Base-by-base conservation (phyloP, 305 asterid species). In the Coffea humblotiana region DNA sequence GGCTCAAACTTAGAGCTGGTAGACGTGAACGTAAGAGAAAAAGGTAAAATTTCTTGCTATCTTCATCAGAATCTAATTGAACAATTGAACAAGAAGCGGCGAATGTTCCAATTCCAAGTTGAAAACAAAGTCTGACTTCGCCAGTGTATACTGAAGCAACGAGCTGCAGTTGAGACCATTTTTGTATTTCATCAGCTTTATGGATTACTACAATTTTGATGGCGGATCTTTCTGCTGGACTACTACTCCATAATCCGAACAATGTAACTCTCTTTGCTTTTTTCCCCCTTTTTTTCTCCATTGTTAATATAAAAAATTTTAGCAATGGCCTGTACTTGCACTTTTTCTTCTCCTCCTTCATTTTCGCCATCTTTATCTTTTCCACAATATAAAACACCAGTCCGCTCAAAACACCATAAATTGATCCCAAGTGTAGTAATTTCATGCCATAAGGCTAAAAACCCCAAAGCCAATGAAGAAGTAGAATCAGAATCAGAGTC, bases 251-350 rank as follows among this genome's bases (percentile, higher is more conserved):
- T 58, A 72, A 58, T 52, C 48, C 12, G 70, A 47, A 77, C 81
- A 72, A 64, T 77, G 76, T 77, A 78, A 47, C 11, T 70, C 40
- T 8, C 64, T 79, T 25, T 64, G 29, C n/a, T 43, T 52, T 47
- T 32, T 21, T 12, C 5, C 54, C 52, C 52, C 47, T 23, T 11
- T 72, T 11, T 72, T 37, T 3, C 16, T 71, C 27, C 14, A 25
- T 25, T 65, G 25, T 21, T 48, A 15, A 2, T 15, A 6, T 52
- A 10, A 18, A 61, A 13, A 47, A 29, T 78, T 25, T 29, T 8
- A 68, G 69, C 52, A 61, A 91, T 91, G 96, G 93, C 94, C 52
- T 82, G 84, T 82, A 83, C 75, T 77, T 83, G 79, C 85, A 68
- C 70, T 80, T 83, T 91, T 85, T 29, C 32, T 29, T 29, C 32